A percentile compares a stretch with the other conserved stretches of the same genome.
Conservation (phyloP, 768 basidiomycete species). For the Suillus paluster region DNA sequence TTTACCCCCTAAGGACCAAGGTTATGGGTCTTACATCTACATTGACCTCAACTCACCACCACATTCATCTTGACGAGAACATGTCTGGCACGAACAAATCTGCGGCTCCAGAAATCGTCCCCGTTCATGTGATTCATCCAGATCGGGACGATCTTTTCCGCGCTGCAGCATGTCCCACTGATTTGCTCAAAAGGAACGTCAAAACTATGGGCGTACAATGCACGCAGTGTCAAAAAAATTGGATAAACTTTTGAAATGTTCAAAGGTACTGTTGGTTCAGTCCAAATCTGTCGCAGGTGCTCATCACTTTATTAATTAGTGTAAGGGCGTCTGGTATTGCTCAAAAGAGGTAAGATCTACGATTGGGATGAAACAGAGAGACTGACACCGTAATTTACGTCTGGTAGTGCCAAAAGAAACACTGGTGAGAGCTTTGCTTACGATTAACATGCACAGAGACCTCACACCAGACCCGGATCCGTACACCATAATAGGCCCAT, state of each 20-base stretch:
- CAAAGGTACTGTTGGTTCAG: constrained; percentile 8
- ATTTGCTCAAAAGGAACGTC: constrained; percentile 16
- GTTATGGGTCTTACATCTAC: no score
- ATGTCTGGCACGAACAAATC: not conserved
- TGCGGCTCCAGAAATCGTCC: not conserved
- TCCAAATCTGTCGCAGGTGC: not conserved
- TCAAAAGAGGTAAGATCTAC: constrained; percentile 14
- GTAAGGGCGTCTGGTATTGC: constrained; percentile 25
- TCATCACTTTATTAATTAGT: constrained; percentile 5
- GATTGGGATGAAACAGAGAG: not conserved
- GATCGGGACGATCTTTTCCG: constrained; percentile 12
- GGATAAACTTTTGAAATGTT: constrained; percentile 16
- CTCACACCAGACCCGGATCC: not conserved
- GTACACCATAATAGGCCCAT: constrained; percentile 11
- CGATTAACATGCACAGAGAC: not conserved
- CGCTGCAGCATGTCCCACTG: constrained; percentile 9
- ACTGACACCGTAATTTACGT: not conserved
- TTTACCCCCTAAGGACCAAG: no score
- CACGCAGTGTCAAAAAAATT: constrained; percentile 18
- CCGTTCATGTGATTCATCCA: constrained; percentile 18
- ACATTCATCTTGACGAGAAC: not conserved
- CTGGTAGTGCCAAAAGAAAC: constrained; percentile 18
- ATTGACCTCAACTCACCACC: not conserved
- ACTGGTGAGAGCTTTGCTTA: constrained; percentile 13
- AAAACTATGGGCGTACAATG: constrained; percentile 9